These are phyloP conservation scores for Coemansia sp. DNA, from an alignment of 192 early-diverging fungal genomes.

Conservation along the genomic window DNA sequence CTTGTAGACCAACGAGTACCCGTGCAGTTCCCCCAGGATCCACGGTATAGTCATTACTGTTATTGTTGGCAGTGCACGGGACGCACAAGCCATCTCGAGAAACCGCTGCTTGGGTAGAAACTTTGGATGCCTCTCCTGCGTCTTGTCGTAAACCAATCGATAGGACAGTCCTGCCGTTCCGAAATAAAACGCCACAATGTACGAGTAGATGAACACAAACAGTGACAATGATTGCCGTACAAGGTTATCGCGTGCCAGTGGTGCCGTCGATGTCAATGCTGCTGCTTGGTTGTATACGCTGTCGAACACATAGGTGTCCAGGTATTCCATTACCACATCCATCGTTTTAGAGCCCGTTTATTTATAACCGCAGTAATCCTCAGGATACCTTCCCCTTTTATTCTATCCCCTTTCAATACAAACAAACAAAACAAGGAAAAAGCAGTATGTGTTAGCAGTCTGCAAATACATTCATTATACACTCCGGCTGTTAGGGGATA, in stretches of 20 bases:
- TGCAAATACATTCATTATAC: no score
- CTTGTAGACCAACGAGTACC: constrained; percentile 85
- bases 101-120: constrained; percentile 86
- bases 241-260: constrained; percentile 61
- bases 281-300: constrained; percentile 58
- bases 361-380: neutral
- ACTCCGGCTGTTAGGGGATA: no score
- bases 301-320: constrained; percentile 69
- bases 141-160: constrained; percentile 83
- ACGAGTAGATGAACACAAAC: constrained; percentile 68
- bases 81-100: constrained; percentile 81
- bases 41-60: constrained; percentile 85
- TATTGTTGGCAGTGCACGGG: constrained; percentile 78
- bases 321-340: constrained; percentile 64
- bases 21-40: constrained; percentile 87
- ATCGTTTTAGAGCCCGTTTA: constrained; percentile 37
- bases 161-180: constrained; percentile 74
- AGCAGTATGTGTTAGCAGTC: no score
- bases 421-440: no score
- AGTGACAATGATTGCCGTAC: constrained; percentile 75
- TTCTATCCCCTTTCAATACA: neutral
- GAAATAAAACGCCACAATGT: constrained; percentile 82
- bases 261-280: constrained; percentile 42
- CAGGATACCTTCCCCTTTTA: no score
- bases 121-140: constrained; percentile 90